Percentiles rank a stretch among this genome's conserved stretches.
These are phyloP conservation scores for Blastobotrys proliferans DNA, from an alignment of 1,139 yeast species.

Conservation along the genomic window DNA sequence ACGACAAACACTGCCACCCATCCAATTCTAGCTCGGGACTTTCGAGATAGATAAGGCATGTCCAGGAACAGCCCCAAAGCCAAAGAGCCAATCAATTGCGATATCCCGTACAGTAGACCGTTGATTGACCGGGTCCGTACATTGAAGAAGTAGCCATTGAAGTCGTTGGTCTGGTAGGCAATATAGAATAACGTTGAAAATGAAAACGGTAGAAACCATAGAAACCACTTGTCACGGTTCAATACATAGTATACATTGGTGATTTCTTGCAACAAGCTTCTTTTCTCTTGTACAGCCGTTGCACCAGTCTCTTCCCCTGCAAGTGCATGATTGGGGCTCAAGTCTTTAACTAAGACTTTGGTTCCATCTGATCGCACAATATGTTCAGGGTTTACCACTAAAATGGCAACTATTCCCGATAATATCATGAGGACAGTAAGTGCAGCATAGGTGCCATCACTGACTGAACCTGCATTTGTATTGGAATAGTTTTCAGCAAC, in stretches of 20 bases:
- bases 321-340: too few relatives aligned
- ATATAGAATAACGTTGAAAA: conserved; percentile 47
- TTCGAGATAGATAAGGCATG: conserved; percentile 39
- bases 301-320: conserved; percentile 32
- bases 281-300: conserved; percentile 35
- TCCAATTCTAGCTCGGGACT: conserved; percentile 46
- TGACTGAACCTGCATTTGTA: conserved; percentile 18
- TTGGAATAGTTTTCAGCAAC: conserved; percentile 29
- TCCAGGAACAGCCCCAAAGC: conserved; percentile 46
- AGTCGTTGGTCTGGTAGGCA: conserved; percentile 43
- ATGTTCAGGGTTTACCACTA: conserved; percentile 44
- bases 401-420: conserved; percentile 18
- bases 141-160: conserved; percentile 50
- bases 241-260: conserved; percentile 37
- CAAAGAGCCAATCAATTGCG: conserved; percentile 54
- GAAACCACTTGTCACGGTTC: conserved; percentile 35
- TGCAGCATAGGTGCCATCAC: conserved; percentile 23
- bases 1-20: conserved; percentile 41
- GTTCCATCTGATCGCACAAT: conserved; percentile 43
- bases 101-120: conserved; percentile 51
- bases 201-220: conserved; percentile 42
- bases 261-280: conserved; percentile 41
- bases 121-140: conserved; percentile 52
- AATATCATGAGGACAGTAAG: conserved; percentile 20
- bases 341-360: background rate